Percentiles rank a stretch among this genome's conserved stretches.
These are phyloP conservation scores for Clarkia xantiana DNA, from an alignment of 345 rosid species.

Conservation along the genomic window DNA sequence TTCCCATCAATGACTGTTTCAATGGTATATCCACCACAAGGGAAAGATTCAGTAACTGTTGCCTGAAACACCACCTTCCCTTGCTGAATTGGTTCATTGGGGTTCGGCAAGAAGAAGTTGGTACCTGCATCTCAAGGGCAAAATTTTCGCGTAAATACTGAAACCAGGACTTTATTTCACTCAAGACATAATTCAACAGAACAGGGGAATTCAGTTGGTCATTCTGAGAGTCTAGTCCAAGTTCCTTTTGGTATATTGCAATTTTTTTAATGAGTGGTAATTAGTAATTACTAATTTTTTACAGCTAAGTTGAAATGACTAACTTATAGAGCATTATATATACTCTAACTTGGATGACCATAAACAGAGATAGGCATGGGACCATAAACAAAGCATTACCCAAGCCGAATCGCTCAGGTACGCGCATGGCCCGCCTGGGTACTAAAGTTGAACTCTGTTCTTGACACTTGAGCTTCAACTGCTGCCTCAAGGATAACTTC, in stretches of 20 bases:
- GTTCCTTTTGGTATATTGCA: no score
- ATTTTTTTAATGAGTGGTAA: no score
- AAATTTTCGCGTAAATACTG: not conserved
- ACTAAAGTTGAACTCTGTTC: constrained; percentile 44
- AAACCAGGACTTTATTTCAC: not conserved
- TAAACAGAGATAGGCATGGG: constrained; percentile 25
- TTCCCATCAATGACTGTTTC: constrained; percentile 83
- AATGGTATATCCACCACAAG: constrained; percentile 61
- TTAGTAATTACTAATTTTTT: no score
- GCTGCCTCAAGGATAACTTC: constrained; percentile 72
- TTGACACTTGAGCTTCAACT: constrained; percentile 80
- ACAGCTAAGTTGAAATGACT: no score
- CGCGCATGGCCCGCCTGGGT: no score
- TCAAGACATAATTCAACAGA: no score
- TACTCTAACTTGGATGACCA: constrained; percentile 35
- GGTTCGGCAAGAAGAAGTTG: constrained; percentile 25
- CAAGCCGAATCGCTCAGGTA: constrained; percentile 32
- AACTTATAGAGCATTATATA: not conserved
- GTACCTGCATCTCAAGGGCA: constrained; percentile 31
- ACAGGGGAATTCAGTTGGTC: no score
- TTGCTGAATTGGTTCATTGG: constrained; percentile 19
- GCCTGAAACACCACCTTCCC: constrained; percentile 82
- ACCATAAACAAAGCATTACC: constrained; percentile 30
- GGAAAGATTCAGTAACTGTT: constrained; percentile 52
- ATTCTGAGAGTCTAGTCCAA: no score